These are phyloP conservation scores for Elsinoe australis DNA, from an alignment of 2,329 filamentous ascomycete genomes.

Conservation along the genomic window DNA sequence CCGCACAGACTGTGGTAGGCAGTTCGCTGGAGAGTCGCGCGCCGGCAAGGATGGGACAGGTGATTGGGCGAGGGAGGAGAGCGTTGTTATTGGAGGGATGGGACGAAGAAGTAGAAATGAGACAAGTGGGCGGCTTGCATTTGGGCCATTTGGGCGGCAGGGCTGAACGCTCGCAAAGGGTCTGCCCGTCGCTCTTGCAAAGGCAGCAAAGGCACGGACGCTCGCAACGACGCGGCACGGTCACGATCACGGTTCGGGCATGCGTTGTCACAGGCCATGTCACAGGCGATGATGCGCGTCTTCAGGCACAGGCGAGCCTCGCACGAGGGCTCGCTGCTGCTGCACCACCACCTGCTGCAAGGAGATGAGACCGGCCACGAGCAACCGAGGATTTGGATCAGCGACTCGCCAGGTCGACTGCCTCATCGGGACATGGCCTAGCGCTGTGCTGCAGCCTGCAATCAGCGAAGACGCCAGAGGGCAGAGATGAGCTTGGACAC, in stretches of 20 bases:
- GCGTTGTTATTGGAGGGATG: constrained; percentile 12
- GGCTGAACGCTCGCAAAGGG: too few species aligned
- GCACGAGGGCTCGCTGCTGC: not conserved
- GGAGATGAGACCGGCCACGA: constrained; percentile 3
- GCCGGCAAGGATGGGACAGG: not conserved
- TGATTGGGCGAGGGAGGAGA: not conserved
- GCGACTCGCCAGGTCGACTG: too few species aligned
- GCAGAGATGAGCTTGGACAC: not conserved
- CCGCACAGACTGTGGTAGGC: constrained; percentile 2
- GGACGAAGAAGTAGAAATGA: not conserved
- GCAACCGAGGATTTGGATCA: not conserved
- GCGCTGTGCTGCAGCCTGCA: not conserved
- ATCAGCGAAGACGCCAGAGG: too few species aligned
- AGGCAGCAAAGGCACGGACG: too few species aligned
- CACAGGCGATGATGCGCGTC: not conserved
- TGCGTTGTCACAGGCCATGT: constrained; percentile 2
- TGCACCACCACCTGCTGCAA: constrained; percentile 1
- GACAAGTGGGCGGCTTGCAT: not conserved
- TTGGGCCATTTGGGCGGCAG: not conserved
- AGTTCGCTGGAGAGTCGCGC: not conserved
- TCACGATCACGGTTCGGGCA: not conserved
- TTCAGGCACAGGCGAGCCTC: constrained; percentile 4
- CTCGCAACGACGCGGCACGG: not conserved
- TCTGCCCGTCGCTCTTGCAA: too few species aligned
- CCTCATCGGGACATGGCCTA: not conserved